phyloP scores from a whole-genome alignment of 345 rosid genomes.

The Sisymbrium irio region DNA sequence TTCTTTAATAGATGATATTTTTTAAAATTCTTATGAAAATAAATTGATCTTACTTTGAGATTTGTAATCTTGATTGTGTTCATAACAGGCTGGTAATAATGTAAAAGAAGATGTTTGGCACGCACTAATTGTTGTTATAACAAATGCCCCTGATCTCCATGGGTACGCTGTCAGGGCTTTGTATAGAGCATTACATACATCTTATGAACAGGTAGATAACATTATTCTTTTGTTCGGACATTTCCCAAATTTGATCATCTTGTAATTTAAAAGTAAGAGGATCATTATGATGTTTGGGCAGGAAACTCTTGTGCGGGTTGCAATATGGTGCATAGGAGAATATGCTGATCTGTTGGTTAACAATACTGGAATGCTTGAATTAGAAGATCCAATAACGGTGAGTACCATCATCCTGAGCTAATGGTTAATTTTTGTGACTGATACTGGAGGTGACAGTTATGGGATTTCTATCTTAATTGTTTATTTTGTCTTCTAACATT shows the following conservation, averaged over 20 bases:
- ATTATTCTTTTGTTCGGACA: conserved; percentile 11
- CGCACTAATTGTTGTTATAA: conserved; percentile 80
- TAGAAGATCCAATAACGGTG: conserved; percentile 88
- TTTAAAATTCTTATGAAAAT: background rate
- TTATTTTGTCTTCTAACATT: background rate
- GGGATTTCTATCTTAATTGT: background rate
- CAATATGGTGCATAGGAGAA: conserved; percentile 97
- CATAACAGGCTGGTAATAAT: conserved; percentile 86
- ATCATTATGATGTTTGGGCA: conserved; percentile 36
- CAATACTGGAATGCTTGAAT: conserved; percentile 72
- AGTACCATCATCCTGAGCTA: conserved; percentile 39
- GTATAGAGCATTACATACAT: conserved; percentile 70
- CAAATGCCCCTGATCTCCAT: conserved; percentile 94
- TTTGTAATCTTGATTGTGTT: conserved; percentile 33
- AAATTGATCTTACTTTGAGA: conserved; percentile 13
- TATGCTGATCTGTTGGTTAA: conserved; percentile 92
- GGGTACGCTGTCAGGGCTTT: conserved; percentile 89
- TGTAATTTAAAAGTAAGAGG: conserved; percentile 27
- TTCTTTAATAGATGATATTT: background rate
- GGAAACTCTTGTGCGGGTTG: conserved; percentile 93
- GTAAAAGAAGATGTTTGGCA: conserved; percentile 98
- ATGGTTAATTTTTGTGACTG: conserved; percentile 15
- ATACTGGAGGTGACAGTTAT: conserved; percentile 4
- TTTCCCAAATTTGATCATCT: conserved; percentile 18
- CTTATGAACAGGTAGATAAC: conserved; percentile 69